phyloP scores from a whole-genome alignment of 2,329 filamentous ascomycete genomes.

The Verticillium longisporum region DNA sequence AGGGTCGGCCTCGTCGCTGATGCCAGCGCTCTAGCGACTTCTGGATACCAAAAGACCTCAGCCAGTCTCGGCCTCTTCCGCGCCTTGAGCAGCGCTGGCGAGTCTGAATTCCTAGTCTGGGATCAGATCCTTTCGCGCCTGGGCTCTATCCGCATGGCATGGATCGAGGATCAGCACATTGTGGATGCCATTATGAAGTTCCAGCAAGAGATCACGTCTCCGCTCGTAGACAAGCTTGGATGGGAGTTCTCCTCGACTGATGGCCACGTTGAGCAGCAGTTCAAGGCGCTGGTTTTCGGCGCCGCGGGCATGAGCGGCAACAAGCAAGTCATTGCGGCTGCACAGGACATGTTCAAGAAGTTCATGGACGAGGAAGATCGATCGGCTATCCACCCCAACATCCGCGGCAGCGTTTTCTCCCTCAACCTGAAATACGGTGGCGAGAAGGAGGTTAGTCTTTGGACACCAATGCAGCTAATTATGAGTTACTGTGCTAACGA shows the following conservation, averaged over 20 bases:
- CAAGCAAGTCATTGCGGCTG: conserved; percentile 67
- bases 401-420: conserved; percentile 78
- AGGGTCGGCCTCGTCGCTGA: conserved; percentile 93
- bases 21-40: conserved; percentile 80
- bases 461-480: background rate
- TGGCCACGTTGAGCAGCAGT: conserved; percentile 86
- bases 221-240: conserved; percentile 78
- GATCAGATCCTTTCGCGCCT: conserved; percentile 81
- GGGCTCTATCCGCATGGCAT: conserved; percentile 71
- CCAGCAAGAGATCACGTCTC: conserved; percentile 68
- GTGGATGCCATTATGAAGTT: conserved; percentile 77
- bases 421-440: conserved; percentile 81
- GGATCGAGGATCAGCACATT: conserved; percentile 71
- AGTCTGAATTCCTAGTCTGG: conserved; percentile 91
- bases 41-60: conserved; percentile 90
- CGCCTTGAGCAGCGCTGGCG: conserved; percentile 69
- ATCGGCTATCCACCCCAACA: conserved; percentile 82
- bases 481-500: conserved; percentile 6
- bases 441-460: conserved; percentile 60
- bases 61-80: conserved; percentile 80
- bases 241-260: conserved; percentile 84
- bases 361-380: conserved; percentile 68
- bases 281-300: conserved; percentile 88
- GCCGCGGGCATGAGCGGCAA: conserved; percentile 77
- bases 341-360: conserved; percentile 84